Evolutionary conservation across 495 filamentous ascomycete genomes (phyloP), one percentile per base, ranked within the genome.

Genomic region (Bathelium albidoporum): DNA sequence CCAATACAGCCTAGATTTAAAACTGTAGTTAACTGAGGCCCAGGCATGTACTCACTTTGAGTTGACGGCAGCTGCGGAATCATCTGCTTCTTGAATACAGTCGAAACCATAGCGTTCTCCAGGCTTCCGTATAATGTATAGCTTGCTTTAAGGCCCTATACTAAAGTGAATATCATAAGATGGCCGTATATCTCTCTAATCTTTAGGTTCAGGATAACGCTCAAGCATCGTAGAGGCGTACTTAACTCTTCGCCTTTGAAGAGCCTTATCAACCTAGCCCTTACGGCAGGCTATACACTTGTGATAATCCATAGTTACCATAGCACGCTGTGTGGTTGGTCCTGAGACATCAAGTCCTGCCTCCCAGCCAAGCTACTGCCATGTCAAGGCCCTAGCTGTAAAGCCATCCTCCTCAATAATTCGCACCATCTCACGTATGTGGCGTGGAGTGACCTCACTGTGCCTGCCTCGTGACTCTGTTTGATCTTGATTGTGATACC

Each of bases 1-100:
- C n/a, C 61, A 68, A 4, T 9, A 26, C 3, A 68, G 45, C 10
- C 16, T 9, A 18, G 52, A 62, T 31, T 65, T 64, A 32, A 68
- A 68, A 34, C 62, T 43, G 28, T 32, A 65, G 12, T 61, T 32
- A 34, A 62, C 44, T 18, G 59, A 55, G 16, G 58, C 62, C 62
- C 31, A 64, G 7, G 41, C 52, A 43, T 67, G 58, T 3, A 49
- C 1, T 60, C 45, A n/a, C 52, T 66, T 59, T 53, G 52, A 32
- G 58, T 39, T 44, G 59, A 58, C 58, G 32, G 64, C 20, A 28
- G 32, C 43, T 36, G n/a, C 18, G 0, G 12, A 2, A 45, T 63
- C 55, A 44, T 58, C 12, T 32, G 2, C 26, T 44, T 63, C 20
- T 60, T 66, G 60, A 24, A 66, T 66, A 60, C 39, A 62, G 24